These are phyloP conservation scores for Colletotrichum sp. DNA, from an alignment of 2,329 filamentous ascomycete genomes.

Conservation along the genomic window DNA sequence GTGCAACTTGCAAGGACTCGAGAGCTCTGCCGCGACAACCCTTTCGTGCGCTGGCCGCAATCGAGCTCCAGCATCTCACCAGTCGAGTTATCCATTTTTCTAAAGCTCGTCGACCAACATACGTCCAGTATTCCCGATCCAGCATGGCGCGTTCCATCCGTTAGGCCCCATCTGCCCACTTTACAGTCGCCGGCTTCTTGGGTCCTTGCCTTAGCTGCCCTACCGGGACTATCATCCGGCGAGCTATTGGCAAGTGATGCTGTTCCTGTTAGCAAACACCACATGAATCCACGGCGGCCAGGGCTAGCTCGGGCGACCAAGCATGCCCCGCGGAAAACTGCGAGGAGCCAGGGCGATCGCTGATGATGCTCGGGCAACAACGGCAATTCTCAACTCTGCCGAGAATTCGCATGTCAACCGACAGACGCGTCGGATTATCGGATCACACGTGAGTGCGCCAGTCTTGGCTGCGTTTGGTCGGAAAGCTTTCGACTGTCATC, in stretches of 20 bases:
- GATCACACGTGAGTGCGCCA: neutral
- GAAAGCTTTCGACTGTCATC: neutral
- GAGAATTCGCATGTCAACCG: neutral
- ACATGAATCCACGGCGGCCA: neutral
- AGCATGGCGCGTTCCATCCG: neutral
- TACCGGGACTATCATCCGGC: neutral
- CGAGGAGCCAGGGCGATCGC: neutral
- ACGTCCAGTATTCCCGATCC: neutral
- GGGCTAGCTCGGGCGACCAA: neutral
- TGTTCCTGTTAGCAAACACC: neutral
- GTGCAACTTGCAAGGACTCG: neutral
- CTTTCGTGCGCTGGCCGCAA: neutral
- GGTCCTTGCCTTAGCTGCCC: neutral
- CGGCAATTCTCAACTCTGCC: slow-evolving; percentile 4
- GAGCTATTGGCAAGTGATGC: neutral
- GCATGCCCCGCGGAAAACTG: neutral
- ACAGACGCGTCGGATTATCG: neutral
- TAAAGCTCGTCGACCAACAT: neutral
- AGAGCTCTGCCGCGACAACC: neutral
- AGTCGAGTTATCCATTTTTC: neutral
- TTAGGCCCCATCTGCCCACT: neutral
- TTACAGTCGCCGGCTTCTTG: neutral
- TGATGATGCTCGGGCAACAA: neutral
- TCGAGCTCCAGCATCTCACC: neutral
- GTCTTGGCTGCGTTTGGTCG: neutral